Base-by-base conservation (phyloP, 2,329 filamentous ascomycete genomes). In the Xylariaceae sp. region DNA sequence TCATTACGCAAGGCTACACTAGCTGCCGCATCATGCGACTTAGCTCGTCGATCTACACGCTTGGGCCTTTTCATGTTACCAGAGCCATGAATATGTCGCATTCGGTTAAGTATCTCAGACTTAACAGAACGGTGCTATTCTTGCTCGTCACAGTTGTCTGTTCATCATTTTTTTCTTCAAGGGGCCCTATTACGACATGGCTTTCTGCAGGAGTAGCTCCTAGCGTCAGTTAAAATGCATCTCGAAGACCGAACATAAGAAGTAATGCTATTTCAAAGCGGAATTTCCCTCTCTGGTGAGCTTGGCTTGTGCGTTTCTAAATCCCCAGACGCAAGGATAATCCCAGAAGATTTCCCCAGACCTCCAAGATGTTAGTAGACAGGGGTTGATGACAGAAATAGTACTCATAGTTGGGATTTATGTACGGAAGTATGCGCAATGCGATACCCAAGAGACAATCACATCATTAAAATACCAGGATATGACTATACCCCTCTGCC, bases 291-390 rank as follows among this genome's bases (percentile, higher is more conserved):
- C 31, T 29, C 29, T 24, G 33, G 39, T 16, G 47, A 39, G 17
- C 41, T 44, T 33, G 43, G 53, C 26, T 52, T 34, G 52, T 59
- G 51, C 46, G 36, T 43, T 34, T 11, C 17, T n/a, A 26, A 39
- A 16, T 14, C 34, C 26, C 37, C 21, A 43, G 37, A 53, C 39
- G 41, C 49, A 57, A 44, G 58, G 58, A 28, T 53, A 16, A 60
- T 53, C 53, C 58, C 44, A 60, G 49, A 28, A 33, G n/a, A n/a
- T 43, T 60, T 60, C 58, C 58, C 58, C 58, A 57, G 58, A 57
- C 53, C 26, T 40, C 40, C 50, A 37, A 37, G 31, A 34, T 12
- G n/a, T 34, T 16, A 47, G 36, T 43, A 41, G 43, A 52, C 55
- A 41, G 56, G 56, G 17, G 50, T 47, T 19, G 19, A 28, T 37